Evolutionary conservation across 495 filamentous ascomycete species (phyloP), one percentile per base, ranked within the genome.

Genomic region (Venustampulla echinocandica): DNA sequence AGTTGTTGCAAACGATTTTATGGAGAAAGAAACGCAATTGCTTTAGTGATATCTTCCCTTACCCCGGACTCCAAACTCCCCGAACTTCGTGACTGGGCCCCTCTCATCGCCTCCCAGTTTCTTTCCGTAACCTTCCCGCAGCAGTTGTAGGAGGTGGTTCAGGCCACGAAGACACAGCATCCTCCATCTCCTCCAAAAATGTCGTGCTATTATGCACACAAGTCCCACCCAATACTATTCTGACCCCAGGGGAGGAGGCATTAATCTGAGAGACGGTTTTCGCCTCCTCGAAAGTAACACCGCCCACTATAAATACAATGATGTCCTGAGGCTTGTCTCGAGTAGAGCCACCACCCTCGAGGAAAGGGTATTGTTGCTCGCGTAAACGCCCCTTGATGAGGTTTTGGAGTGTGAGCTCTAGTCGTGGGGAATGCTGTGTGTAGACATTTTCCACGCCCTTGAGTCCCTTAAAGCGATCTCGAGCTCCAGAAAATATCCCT

Each of bases 391-490:
- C 92, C 56, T 94, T 95, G 67, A 96, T 87, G 13, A 97, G 68
- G 53, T 92, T 89, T 58, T 94, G 87, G 9, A 98, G 67, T 1
- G 87, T 95, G 9, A 77, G 75, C 63, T 95, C 89, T 36, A 98
- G 62, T 35, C 86, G 73, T 0, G 92, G 90, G 1, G 89, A 92
- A 64, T 98, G 92, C 63, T 97, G 93, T 0, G 92, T 98, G 62
- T 97, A 98, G 17, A 98, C 92, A 55, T 98, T 98, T 61, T 98
- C 92, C 3, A 97, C 90, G 11, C 92, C 92, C 59, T 95, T 95
- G 14, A 98, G 73, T 1, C 90, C 93, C 61, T 94, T 94, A 65
- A 98, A 90, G 1, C 89, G 81, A 55, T 84, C 84, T 23, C 89
- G 75, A 2, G 92, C 89, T 13, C 85, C 85, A 23, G 85, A 86